phyloP scores from a whole-genome alignment of 2,329 filamentous ascomycete genomes.

The Hymenoscyphus scutula region DNA sequence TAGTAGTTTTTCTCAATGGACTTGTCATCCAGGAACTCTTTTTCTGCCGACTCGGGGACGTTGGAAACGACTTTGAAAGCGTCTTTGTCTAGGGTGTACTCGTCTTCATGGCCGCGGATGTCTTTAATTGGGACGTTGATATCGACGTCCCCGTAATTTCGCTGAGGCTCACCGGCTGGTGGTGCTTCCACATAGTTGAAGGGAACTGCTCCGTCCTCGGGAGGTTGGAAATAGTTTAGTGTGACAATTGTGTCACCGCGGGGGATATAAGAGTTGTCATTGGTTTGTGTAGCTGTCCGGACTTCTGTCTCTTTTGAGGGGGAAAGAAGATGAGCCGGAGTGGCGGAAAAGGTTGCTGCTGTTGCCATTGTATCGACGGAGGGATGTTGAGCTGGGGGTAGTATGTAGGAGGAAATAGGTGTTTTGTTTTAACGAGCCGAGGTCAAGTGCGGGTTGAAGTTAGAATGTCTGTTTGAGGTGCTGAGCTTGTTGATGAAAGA shows the following conservation, averaged over 20 bases:
- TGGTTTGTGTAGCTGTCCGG: constrained; percentile 17
- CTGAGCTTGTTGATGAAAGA: background rate
- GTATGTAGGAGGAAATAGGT: background rate
- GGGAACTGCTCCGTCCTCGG: constrained; percentile 51
- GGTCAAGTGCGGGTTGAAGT: background rate
- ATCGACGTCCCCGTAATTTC: constrained; percentile 34
- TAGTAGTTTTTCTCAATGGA: constrained; percentile 75
- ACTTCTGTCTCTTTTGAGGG: constrained; percentile 28
- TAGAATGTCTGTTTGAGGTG: background rate
- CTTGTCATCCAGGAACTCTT: constrained; percentile 65
- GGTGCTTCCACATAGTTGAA: constrained; percentile 53
- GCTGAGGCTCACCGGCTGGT: constrained; percentile 30
- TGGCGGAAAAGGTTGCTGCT: constrained; percentile 38
- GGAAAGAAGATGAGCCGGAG: constrained; percentile 42
- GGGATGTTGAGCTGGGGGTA: background rate
- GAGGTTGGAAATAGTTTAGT: constrained; percentile 54
- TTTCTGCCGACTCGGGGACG: constrained; percentile 55
- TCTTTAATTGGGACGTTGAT: constrained; percentile 56
- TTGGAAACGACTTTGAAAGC: constrained; percentile 67
- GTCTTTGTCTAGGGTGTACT: constrained; percentile 68
- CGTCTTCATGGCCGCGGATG: constrained; percentile 66
- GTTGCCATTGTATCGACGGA: constrained; percentile 40
- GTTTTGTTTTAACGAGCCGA: background rate
- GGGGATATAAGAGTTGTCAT: constrained; percentile 37
- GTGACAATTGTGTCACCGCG: constrained; percentile 50